Percentiles rank a stretch among this genome's conserved stretches.
Conservation (phyloP, 1,284 basidiomycete species). For the Rhodotorula sp. region DNA sequence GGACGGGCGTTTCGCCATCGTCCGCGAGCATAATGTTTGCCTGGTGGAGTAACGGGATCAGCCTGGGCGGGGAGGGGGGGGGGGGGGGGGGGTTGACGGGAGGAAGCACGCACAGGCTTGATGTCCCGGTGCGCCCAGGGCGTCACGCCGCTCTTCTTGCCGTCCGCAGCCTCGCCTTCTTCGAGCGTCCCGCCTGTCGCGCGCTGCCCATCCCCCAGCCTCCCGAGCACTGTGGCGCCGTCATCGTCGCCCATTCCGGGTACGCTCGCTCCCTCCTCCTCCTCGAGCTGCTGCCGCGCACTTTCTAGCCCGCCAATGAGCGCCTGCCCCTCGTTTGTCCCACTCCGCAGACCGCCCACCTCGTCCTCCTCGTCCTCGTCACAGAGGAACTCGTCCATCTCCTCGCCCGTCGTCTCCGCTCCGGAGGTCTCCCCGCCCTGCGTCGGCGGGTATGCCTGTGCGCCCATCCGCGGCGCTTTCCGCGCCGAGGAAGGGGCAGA, state of each 20-base stretch:
- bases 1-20: constrained; percentile 67
- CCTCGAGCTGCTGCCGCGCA: constrained; percentile 23
- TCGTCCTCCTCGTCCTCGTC: constrained; percentile 47
- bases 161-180: constrained; percentile 25
- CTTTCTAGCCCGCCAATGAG: constrained; percentile 43
- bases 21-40: constrained; percentile 97
- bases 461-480: constrained; percentile 24
- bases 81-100: not conserved
- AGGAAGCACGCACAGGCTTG: constrained; percentile 65
- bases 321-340: constrained; percentile 48
- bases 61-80: not conserved
- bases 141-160: constrained; percentile 60
- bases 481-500: constrained; percentile 40
- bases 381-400: constrained; percentile 33
- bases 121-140: constrained; percentile 97
- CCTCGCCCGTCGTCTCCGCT: constrained; percentile 50
- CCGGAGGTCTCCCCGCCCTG: too few species aligned
- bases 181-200: constrained; percentile 15
- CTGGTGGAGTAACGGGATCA: constrained; percentile 2
- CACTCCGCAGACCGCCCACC: constrained; percentile 35
- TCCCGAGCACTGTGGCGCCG: constrained; percentile 46
- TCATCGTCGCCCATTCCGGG: constrained; percentile 27
- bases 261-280: constrained; percentile 11
- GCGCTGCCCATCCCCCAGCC: constrained; percentile 16
- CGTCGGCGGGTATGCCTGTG: constrained; percentile 35